These are phyloP conservation scores for Blastomyces gilchristii DNA, from an alignment of 2,329 filamentous ascomycete species.

Conservation along the genomic window DNA sequence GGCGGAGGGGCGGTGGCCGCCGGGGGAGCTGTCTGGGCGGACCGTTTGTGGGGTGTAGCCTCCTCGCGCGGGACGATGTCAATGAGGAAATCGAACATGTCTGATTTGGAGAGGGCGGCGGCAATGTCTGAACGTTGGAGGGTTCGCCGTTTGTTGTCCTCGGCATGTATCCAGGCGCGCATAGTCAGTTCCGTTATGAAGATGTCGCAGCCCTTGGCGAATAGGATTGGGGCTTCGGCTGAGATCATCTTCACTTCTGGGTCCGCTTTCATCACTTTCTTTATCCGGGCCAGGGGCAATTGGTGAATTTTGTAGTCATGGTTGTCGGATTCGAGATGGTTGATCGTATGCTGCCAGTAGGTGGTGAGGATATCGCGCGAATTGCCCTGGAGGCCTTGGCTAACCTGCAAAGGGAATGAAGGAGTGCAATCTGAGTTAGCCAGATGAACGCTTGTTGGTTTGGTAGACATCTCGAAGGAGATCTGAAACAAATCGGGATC, in stretches of 20 bases:
- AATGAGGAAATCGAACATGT: constrained; percentile 99
- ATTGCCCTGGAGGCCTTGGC: constrained; percentile 82
- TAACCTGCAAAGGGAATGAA: constrained; percentile 51
- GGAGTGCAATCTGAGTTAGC: not conserved
- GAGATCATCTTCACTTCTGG: constrained; percentile 99
- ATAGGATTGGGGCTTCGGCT: constrained; percentile 91
- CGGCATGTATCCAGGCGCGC: constrained; percentile 98
- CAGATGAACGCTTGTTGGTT: not conserved
- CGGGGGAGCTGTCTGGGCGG: constrained; percentile 30
- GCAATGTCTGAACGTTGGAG: constrained; percentile 94
- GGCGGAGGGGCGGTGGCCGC: constrained; percentile 9
- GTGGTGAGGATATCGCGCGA: constrained; percentile 97
- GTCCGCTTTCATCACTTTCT: constrained; percentile 99
- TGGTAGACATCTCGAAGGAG: not conserved
- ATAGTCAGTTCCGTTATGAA: constrained; percentile 99
- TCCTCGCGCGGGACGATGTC: constrained; percentile 97
- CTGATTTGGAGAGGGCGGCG: constrained; percentile 86
- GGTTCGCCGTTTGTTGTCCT: constrained; percentile 95
- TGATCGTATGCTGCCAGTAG: constrained; percentile 98
- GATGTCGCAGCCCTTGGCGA: constrained; percentile 97
- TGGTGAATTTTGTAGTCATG: constrained; percentile 99
- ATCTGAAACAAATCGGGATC: constrained; percentile 2
- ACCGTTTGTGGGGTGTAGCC: constrained; percentile 72
- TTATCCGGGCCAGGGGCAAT: constrained; percentile 91
- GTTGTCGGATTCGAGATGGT: constrained; percentile 82